A percentile compares a stretch with the other conserved stretches of the same genome.
Conservation (phyloP, 805 yeast species). For the Candida ipomoeae region DNA sequence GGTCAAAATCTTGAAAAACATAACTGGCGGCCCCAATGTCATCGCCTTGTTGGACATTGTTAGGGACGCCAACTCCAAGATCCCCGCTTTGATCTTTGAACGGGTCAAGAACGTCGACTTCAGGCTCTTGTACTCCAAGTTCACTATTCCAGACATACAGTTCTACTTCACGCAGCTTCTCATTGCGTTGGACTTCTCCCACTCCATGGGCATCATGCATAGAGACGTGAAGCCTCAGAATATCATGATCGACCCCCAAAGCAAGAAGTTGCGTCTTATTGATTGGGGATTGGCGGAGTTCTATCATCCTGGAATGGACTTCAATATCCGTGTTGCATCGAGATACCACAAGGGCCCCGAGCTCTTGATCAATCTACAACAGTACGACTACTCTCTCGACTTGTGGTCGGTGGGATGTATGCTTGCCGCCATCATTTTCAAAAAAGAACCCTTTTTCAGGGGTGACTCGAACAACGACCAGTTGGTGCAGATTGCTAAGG, state of each 20-base stretch:
- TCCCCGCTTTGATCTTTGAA: conserved; percentile 86
- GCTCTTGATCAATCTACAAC: conserved; percentile 75
- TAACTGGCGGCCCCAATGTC: conserved; percentile 81
- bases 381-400: conserved; percentile 88
- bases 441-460: conserved; percentile 87
- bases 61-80: conserved; percentile 71
- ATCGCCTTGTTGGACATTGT: conserved; percentile 76
- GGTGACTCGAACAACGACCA: conserved; percentile 91
- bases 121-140: conserved; percentile 73
- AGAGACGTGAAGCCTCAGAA: conserved; percentile 95
- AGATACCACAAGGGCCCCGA: conserved; percentile 94
- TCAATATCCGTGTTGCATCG: conserved; percentile 91
- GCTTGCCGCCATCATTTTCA: conserved; percentile 85
- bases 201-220: conserved; percentile 94
- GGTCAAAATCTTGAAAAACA: conserved; percentile 78
- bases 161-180: conserved; percentile 78
- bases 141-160: conserved; percentile 71
- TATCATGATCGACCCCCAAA: conserved; percentile 86
- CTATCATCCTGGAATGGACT: conserved; percentile 84
- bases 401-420: conserved; percentile 94
- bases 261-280: conserved; percentile 67
- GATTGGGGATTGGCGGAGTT: conserved; percentile 98
- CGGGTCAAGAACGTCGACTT: conserved; percentile 80
- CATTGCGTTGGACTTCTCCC: conserved; percentile 82
- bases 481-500: conserved; percentile 81